These are phyloP conservation scores for Diacronema lutheri DNA, from an alignment of 78 protist genomes.

Conservation along the genomic window DNA sequence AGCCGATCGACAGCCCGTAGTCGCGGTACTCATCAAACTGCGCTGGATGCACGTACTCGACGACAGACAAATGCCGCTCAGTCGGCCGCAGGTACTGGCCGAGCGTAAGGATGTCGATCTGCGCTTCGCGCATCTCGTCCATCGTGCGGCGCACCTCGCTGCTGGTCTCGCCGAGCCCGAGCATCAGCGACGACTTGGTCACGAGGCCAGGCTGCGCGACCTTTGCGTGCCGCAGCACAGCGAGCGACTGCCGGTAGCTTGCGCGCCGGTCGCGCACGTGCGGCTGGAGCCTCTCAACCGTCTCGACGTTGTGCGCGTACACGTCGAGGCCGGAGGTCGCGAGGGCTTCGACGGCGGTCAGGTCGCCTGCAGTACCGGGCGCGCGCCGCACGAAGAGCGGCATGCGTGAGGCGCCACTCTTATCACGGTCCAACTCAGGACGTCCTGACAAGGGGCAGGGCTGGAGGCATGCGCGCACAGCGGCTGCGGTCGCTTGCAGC, in stretches of 20 bases:
- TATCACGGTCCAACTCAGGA: too few relatives aligned
- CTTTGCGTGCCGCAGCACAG: constrained; percentile 72
- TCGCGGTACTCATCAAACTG: constrained; percentile 3
- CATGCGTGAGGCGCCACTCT: too few relatives aligned
- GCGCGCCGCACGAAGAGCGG: too few relatives aligned
- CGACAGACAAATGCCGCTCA: constrained; percentile 22
- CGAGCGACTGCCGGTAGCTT: constrained; percentile 76
- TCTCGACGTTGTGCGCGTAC: constrained; percentile 87
- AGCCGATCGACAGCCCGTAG: constrained; percentile 28
- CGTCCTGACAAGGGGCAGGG: too few relatives aligned
- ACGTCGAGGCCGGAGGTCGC: constrained; percentile 79
- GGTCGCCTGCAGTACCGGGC: constrained; percentile 42
- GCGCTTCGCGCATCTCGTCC: constrained; percentile 57
- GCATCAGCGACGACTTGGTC: constrained; percentile 88
- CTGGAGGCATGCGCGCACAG: too few relatives aligned
- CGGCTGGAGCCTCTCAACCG: constrained; percentile 42
- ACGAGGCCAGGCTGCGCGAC: constrained; percentile 22
- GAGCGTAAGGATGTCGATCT: constrained; percentile 59
- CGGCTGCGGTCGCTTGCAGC: too few relatives aligned
- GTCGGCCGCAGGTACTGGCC: constrained; percentile 52
- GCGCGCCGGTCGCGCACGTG: constrained; percentile 83
- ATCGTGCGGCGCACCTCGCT: constrained; percentile 58
- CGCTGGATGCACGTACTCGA: constrained; percentile 37
- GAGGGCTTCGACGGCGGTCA: constrained; percentile 35
- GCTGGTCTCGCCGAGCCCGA: constrained; percentile 85